A percentile compares a stretch with the other conserved stretches of the same genome.
phyloP scores from a whole-genome alignment of 73 alveolate species.

The Paramecium caudatum region DNA sequence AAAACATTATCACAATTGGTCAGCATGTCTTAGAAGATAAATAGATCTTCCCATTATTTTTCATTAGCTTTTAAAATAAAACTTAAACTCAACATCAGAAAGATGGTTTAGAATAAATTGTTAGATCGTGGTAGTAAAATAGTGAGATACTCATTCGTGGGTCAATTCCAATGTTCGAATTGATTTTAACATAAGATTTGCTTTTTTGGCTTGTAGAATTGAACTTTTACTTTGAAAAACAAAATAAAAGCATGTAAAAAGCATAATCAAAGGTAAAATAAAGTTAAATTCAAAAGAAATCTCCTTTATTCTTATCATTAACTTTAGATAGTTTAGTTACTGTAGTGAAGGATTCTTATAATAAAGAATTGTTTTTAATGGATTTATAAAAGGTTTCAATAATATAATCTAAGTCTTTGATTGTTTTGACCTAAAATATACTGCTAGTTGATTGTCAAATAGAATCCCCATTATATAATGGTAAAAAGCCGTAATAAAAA shows the following conservation, averaged over 20 bases:
- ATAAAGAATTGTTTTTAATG: neutral
- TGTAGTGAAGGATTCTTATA: neutral
- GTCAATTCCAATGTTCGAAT: constrained; percentile 13
- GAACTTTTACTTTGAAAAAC: neutral
- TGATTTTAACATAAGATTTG: neutral
- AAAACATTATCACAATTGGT: neutral
- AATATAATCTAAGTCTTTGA: neutral
- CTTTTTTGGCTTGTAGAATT: constrained; percentile 1
- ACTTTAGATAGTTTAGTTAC: neutral
- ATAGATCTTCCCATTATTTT: constrained; percentile 12
- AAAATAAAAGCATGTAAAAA: neutral
- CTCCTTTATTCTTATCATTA: neutral
- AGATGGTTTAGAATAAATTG: neutral
- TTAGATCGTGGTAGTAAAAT: neutral
- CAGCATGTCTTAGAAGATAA: neutral
- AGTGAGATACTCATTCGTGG: constrained; percentile 24
- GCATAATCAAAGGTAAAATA: neutral
- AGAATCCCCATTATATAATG: neutral
- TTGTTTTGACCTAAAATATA: neutral
- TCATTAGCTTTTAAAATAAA: neutral
- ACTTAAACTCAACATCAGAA: neutral
- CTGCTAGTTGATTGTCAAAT: neutral
- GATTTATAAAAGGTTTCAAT: neutral
- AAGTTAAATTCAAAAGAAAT: neutral
- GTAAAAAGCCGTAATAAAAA: neutral